A percentile compares a stretch with the other conserved stretches of the same genome.
These are phyloP conservation scores for Neofusicoccum umdonicola DNA, from an alignment of 2,329 filamentous ascomycete genomes.

Conservation along the genomic window DNA sequence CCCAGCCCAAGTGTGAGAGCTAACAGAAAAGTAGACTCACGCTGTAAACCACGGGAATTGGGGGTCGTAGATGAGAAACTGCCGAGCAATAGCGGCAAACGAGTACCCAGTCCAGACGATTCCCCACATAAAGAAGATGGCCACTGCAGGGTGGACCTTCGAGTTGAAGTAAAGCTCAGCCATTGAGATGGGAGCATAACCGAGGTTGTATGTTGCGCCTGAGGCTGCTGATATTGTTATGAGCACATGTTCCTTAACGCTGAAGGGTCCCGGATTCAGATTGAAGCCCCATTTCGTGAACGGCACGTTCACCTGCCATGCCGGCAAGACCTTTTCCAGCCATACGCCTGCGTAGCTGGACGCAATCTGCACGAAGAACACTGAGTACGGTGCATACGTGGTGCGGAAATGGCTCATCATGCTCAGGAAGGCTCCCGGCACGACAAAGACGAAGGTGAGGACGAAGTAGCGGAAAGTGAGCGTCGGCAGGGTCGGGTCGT, in stretches of 20 bases:
- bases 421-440: slow-evolving; percentile 57
- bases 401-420: slow-evolving; percentile 58
- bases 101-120: slow-evolving; percentile 60
- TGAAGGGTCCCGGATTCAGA: slow-evolving; percentile 57
- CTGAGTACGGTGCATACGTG: slow-evolving; percentile 57
- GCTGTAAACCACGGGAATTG: slow-evolving; percentile 48
- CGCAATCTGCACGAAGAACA: slow-evolving; percentile 62
- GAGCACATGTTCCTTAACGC: slow-evolving; percentile 57
- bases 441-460: slow-evolving; percentile 54
- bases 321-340: slow-evolving; percentile 52
- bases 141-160: slow-evolving; percentile 52
- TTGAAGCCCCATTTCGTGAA: slow-evolving; percentile 51
- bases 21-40: not conserved
- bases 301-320: slow-evolving; percentile 48
- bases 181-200: slow-evolving; percentile 53
- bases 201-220: slow-evolving; percentile 32
- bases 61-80: slow-evolving; percentile 59
- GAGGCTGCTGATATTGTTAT: slow-evolving; percentile 48
- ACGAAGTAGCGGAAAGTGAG: slow-evolving; percentile 62
- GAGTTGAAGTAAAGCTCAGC: slow-evolving; percentile 58
- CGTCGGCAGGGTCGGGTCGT: slow-evolving; percentile 56
- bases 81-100: slow-evolving; percentile 57
- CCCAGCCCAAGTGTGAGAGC: too few relatives aligned
- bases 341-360: slow-evolving; percentile 56
- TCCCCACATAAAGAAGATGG: slow-evolving; percentile 60